phyloP scores from a whole-genome alignment of 768 basidiomycete genomes.

The Pholiota conissans region DNA sequence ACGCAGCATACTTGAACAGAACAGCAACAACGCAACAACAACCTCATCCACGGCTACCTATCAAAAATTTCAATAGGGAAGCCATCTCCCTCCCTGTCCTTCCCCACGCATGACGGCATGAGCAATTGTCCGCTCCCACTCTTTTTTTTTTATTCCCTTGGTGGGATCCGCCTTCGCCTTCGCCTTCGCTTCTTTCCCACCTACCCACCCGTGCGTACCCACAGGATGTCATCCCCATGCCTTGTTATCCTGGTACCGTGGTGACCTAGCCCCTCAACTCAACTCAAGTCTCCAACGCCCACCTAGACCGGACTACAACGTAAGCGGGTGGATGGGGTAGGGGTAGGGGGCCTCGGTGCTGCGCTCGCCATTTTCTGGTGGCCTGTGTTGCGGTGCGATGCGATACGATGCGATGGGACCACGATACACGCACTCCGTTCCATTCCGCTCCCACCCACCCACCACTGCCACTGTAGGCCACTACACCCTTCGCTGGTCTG shows the following conservation, averaged over 20 bases:
- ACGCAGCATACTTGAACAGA: too few species aligned
- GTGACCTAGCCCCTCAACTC: background rate
- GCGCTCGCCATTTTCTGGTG: too few species aligned
- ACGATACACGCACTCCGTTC: too few species aligned
- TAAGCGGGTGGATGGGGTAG: background rate
- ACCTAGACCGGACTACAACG: background rate
- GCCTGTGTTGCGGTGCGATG: too few species aligned
- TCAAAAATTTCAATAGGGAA: background rate
- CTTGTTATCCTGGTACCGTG: background rate
- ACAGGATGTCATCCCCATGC: background rate
- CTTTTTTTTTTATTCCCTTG: background rate
- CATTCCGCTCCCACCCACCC: too few species aligned
- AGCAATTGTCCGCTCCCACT: background rate
- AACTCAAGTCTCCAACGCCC: background rate
- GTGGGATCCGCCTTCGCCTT: background rate
- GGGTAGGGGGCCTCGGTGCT: too few species aligned
- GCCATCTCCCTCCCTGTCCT: too few species aligned
- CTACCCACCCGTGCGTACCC: background rate
- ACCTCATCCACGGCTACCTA: background rate
- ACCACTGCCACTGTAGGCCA: too few species aligned
- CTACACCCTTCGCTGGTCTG: background rate
- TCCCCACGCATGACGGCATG: background rate
- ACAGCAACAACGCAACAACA: too few species aligned
- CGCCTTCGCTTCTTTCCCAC: too few species aligned
- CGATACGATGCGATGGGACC: too few species aligned